phyloP scores from a whole-genome alignment of 805 yeast genomes.

The Wickerhamiella spandovensis region DNA sequence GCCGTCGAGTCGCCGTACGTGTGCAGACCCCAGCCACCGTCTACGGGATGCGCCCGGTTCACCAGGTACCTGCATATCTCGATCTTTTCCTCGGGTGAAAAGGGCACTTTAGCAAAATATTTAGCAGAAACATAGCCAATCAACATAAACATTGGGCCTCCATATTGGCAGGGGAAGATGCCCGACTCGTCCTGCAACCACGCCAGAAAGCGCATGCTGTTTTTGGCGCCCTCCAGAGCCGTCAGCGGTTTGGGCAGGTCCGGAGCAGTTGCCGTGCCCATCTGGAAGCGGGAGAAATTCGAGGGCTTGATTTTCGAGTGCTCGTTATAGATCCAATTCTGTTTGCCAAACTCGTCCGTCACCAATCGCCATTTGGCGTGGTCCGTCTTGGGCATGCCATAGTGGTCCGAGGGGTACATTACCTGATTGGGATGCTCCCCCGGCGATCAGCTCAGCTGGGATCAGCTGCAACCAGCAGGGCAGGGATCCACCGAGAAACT shows the following conservation, averaged over 20 bases:
- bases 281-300: conserved; percentile 20
- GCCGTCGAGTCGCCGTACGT: conserved; percentile 86
- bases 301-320: conserved; percentile 23
- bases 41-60: conserved; percentile 92
- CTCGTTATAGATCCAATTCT: conserved; percentile 58
- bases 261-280: conserved; percentile 22
- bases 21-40: conserved; percentile 99
- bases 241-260: conserved; percentile 21
- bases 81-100: conserved; percentile 47
- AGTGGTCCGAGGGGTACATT: conserved; percentile 42
- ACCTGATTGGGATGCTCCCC: too few species aligned
- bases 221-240: conserved; percentile 37
- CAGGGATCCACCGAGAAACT: too few species aligned
- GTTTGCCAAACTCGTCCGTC: conserved; percentile 60
- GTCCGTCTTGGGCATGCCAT: conserved; percentile 60
- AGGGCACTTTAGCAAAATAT: conserved; percentile 54
- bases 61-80: conserved; percentile 79
- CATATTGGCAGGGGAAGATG: conserved; percentile 79
- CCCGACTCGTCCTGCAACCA: conserved; percentile 74
- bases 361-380: conserved; percentile 59
- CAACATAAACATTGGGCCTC: conserved; percentile 97
- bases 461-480: neutral
- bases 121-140: conserved; percentile 72
- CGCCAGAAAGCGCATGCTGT: conserved; percentile 60
- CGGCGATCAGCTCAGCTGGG: too few species aligned